Base-by-base conservation (phyloP, 768 basidiomycete species). In the Lentinula lateritia region DNA sequence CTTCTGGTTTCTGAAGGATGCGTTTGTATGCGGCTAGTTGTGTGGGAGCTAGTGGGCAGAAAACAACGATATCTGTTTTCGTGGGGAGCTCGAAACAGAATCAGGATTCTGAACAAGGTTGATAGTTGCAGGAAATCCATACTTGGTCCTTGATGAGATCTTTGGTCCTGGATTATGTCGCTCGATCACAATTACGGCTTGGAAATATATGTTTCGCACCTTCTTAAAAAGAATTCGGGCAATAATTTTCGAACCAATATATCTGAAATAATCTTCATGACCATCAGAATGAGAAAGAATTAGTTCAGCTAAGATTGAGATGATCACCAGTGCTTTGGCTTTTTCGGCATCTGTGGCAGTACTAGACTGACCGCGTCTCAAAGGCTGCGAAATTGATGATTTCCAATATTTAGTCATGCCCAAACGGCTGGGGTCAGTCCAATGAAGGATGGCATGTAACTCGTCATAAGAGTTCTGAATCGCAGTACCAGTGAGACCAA, bases 41-140 rank as follows among this genome's bases (percentile, higher is more conserved):
- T 39, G 74, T 78, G 0, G 75, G 61, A 0, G 90, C 90, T 53
- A 98, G 75, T 15, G 94, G 95, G 68, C 96, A 99, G 68, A 98
- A 96, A 5, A 97, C 93, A 13, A 98, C 90, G 68, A 93, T 79
- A 66, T 99, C 96, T 0, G 82, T 82, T 76, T 99, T 99, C 63
- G 80, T 79, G 0, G 96, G 96, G 2, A 98, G 79, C 89, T 95
- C 66, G 2, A 54, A 12, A 62, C 15, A 9, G 53, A 41, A 6
- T 61, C 12, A 64, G 20, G 23, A 6, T 23, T 23, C 50, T 23
- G 5, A 23, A 18, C 18, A 41, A 45, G 28, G 28, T 28, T 28
- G 28, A 28, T 8, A 55, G 38, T 10, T 38, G 50, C 16, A 34
- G 8, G 6, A 35, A 46, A 34, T 12, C 8, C 34, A 45, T 65